Conservation (phyloP, 192 early-diverging fungal species). For the Coemansia sp. region DNA sequence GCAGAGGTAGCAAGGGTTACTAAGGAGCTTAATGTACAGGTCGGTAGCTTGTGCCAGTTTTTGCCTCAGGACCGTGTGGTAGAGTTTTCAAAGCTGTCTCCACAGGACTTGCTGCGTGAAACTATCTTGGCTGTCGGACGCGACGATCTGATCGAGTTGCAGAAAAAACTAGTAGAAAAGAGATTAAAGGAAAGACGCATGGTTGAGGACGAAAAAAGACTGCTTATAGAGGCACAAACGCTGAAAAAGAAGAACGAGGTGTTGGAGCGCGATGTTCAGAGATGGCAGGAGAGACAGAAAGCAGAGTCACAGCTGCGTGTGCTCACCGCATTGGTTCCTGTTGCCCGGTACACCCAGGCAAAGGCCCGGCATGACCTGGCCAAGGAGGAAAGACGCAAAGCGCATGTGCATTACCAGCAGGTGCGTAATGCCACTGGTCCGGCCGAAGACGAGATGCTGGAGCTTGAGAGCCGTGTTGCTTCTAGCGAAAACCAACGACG, state of each 20-base stretch:
- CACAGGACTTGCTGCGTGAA: constrained; percentile 73
- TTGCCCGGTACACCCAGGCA: constrained; percentile 61
- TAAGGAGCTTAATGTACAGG: constrained; percentile 75
- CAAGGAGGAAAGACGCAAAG: constrained; percentile 43
- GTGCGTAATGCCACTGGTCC: constrained; percentile 23
- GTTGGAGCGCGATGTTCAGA: constrained; percentile 74
- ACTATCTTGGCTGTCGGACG: constrained; percentile 85
- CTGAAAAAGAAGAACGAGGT: constrained; percentile 69
- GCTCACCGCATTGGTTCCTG: constrained; percentile 62
- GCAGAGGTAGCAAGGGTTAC: constrained; percentile 68
- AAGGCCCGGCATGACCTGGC: constrained; percentile 59
- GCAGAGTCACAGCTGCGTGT: constrained; percentile 63
- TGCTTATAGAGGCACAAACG: constrained; percentile 59
- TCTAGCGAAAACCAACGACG: constrained; percentile 16
- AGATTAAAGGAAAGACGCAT: constrained; percentile 58
- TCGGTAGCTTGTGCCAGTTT: constrained; percentile 97
- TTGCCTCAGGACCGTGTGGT: constrained; percentile 94
- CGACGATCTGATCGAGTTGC: constrained; percentile 62
- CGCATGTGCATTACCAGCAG: constrained; percentile 41
- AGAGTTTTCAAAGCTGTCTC: constrained; percentile 87
- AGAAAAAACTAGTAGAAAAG: constrained; percentile 64
- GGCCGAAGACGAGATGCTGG: constrained; percentile 38
- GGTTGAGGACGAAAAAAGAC: constrained; percentile 48
- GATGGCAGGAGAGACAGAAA: constrained; percentile 70
- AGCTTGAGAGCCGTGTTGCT: constrained; percentile 29